Evolutionary conservation across 1,284 basidiomycete species (phyloP), one percentile per base, ranked within the genome.

Genomic region (Omphalotus olearius): DNA sequence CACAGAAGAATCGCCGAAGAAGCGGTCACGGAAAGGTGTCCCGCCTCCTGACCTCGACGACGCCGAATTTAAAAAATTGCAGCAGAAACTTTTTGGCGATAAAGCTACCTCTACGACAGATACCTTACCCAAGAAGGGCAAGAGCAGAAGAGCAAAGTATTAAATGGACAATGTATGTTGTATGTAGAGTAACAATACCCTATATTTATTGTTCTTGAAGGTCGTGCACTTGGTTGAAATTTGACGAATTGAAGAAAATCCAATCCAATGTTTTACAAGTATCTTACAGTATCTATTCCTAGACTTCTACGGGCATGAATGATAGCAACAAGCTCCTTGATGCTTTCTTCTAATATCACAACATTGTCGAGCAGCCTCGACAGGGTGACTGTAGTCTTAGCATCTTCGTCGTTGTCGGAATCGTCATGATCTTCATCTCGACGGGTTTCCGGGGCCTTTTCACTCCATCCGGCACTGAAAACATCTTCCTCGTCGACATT

Each of bases 281-380:
- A 91, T 59, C 85, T 79, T 57, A 91, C 68, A 26, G 81, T 78
- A 71, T 98, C 94, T 57, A 98, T 88, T 0, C 94, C 94, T 55
- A 95, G 70, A 65, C 85, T 88, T 60, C 91, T 75, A 56, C 95
- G 75, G 18, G 90, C 91, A 68, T 90, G 87, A 51, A 97, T 81
- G 53, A 96, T 86, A 17, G 91, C 91, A 26, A 88, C 83, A 45
- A 97, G 70, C 68, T 99, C 96, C 72, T 98, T 97, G 61, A 98
- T 87, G 54, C 88, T 88, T 69, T 99, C 96, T 69, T 99, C 95
- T 55, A 99, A 68, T 47, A 99, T 84, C 17, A 99, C 93, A 23
- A 95, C 88, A 64, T 99, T 98, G 67, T 99, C 97, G 61, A 99
- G 71, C 52, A 97, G 66, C 57, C 82, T 84, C 26, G 91, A 94